Conservation (phyloP, 257 asterid species). For the Solanum corneliomulleri region DNA sequence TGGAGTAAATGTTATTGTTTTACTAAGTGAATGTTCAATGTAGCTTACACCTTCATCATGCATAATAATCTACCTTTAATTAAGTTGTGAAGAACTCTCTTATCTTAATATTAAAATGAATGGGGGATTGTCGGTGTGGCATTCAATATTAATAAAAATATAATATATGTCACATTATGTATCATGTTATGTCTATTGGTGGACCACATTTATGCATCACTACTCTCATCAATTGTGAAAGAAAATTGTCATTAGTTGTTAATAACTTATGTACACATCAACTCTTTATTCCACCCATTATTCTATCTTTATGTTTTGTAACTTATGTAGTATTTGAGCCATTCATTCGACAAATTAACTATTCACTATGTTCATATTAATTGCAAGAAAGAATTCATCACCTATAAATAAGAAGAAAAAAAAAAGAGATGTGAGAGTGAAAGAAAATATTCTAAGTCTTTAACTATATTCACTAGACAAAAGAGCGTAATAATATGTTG, state of each 20-base stretch:
- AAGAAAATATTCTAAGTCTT: no score
- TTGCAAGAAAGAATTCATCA: background rate
- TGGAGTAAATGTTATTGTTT: no score
- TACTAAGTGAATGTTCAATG: no score
- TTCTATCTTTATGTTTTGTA: background rate
- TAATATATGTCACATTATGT: background rate
- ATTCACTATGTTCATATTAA: background rate
- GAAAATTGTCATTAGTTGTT: background rate
- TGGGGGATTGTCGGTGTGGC: background rate
- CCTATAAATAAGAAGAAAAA: background rate
- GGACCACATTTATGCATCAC: background rate
- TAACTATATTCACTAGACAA: background rate
- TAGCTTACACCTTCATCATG: no score
- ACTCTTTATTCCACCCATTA: background rate
- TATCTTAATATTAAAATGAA: no score
- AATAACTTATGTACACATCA: background rate
- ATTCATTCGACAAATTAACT: background rate
- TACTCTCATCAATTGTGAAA: no score
- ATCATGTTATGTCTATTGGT: background rate
- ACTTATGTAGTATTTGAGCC: background rate
- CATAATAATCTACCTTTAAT: no score
- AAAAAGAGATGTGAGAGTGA: background rate
- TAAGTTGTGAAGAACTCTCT: no score
- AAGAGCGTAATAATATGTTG: background rate
- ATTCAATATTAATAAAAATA: no score